phyloP scores from a whole-genome alignment of 352 stramenopile species.

The Pythium sp. region DNA sequence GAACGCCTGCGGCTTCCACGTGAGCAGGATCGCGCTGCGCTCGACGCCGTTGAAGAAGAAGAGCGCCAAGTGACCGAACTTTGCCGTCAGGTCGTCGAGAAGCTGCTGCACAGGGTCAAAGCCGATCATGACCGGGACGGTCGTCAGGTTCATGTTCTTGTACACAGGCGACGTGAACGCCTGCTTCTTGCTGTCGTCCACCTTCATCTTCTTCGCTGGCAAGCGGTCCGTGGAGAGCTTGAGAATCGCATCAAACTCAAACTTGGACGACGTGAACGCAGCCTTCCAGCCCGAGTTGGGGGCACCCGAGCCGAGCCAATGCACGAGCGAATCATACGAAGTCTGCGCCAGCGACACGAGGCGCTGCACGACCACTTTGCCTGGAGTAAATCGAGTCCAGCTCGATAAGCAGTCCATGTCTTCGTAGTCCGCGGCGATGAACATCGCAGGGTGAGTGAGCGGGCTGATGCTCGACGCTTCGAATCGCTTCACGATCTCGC shows the following conservation, averaged over 20 bases:
- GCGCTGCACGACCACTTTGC: conserved; percentile 65
- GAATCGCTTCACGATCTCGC: conserved; percentile 73
- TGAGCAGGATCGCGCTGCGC: conserved; percentile 59
- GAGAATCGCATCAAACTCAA: conserved; percentile 66
- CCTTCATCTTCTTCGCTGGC: conserved; percentile 61
- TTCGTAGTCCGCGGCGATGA: conserved; percentile 79
- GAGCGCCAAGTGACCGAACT: conserved; percentile 66
- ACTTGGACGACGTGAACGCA: conserved; percentile 48
- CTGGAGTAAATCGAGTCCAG: conserved; percentile 67
- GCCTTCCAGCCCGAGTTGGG: conserved; percentile 61
- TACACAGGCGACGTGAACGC: conserved; percentile 72
- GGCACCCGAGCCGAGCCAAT: conserved; percentile 57
- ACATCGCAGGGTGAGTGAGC: conserved; percentile 66
- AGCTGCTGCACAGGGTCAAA: conserved; percentile 77
- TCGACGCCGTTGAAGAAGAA: conserved; percentile 81
- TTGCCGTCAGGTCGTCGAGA: conserved; percentile 46
- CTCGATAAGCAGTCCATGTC: conserved; percentile 76
- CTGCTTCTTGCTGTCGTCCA: conserved; percentile 59
- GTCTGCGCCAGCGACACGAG: conserved; percentile 56
- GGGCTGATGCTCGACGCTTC: conserved; percentile 62
- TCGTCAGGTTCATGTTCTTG: conserved; percentile 83
- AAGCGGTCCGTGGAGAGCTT: conserved; percentile 48
- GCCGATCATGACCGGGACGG: conserved; percentile 61
- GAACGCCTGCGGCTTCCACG: conserved; percentile 81
- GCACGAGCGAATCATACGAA: conserved; percentile 51